Base-by-base conservation (phyloP, 352 stramenopile species). In the Globisporangium cylindrosporum region DNA sequence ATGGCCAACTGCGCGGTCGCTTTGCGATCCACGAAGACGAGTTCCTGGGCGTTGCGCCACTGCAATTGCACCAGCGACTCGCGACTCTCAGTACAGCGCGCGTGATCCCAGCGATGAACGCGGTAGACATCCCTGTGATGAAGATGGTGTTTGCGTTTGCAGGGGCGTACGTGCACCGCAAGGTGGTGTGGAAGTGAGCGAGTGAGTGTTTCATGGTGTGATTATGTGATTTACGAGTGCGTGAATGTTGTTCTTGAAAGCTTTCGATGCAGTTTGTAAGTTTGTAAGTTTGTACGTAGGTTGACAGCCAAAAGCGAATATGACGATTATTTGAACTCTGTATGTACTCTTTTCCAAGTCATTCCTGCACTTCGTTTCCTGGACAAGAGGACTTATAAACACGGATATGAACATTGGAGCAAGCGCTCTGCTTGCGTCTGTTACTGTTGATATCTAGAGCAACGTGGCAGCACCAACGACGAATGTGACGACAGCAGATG, bases 161-260 rank as follows among this genome's bases (percentile, higher is more conserved):
- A 14, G 73, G 58, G 10, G 36, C 29, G 12, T 27, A 64, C 0
- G 25, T 81, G 22, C 63, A 70, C 38, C 77, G 77, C 14, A 63
- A 73, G 12, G 53, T 86, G 22, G 20, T 72, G 15, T 89, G 76
- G 77, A 70, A 67, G 27, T 85, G 66, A 81, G 15, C 34, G 18
- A n/a, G 34, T n/a, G 25, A 41, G 3, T 14, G 38, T 15, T 63
- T 34, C 57, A 67, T 60, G 15, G 36, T 49, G 20, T 61, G 14
- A 51, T 51, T 34, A 34, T 57, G 34, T 43, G 53, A 46, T 38
- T 25, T 15, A 43, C 36, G 36, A 43, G 36, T 43, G 9, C 15
- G 36, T 43, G 10, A 41, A 32, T 22, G 32, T 38, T 22, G 32
- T 38, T 54, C 10, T 63, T 20, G 9, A 10, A 4, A 51, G 41